A percentile compares a stretch with the other conserved stretches of the same genome.
phyloP scores from a whole-genome alignment of 139 green algal species.

The Volvox reticuliferus region DNA sequence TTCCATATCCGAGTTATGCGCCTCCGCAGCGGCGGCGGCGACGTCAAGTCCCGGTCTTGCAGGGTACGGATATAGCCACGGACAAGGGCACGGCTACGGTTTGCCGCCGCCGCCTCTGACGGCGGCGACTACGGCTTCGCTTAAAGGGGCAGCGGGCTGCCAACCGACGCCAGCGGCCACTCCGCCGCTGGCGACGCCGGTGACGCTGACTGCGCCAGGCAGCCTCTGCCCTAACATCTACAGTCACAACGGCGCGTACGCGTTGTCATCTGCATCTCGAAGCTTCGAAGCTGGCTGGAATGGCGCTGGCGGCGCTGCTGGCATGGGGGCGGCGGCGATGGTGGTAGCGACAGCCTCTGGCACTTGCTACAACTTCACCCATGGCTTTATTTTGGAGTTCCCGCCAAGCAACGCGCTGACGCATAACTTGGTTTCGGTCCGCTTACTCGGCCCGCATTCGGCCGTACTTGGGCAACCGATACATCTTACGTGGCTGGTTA shows the following conservation, averaged over 20 bases:
- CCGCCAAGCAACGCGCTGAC: constrained; percentile 4
- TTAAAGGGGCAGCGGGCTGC: neutral
- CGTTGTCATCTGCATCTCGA: neutral
- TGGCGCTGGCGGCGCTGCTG: neutral
- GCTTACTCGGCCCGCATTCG: constrained; percentile 34
- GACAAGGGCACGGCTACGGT: neutral
- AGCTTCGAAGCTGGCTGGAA: no score
- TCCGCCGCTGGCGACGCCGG: neutral
- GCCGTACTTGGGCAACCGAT: constrained; percentile 17
- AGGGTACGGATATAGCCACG: neutral
- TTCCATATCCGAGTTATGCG: neutral
- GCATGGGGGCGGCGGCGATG: neutral
- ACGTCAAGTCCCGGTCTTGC: neutral
- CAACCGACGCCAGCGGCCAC: neutral
- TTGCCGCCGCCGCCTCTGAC: neutral
- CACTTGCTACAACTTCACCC: neutral
- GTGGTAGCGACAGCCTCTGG: neutral
- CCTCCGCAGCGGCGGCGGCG: neutral
- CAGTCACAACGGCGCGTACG: constrained; percentile 23
- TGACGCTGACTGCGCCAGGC: neutral
- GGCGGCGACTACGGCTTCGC: neutral
- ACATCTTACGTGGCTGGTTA: constrained; percentile 45
- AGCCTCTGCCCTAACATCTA: constrained; percentile 7
- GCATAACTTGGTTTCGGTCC: constrained; percentile 43
- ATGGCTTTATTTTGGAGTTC: constrained; percentile 45